Conservation (phyloP, 257 asterid genomes). For the Solanum ossicruentum region DNA sequence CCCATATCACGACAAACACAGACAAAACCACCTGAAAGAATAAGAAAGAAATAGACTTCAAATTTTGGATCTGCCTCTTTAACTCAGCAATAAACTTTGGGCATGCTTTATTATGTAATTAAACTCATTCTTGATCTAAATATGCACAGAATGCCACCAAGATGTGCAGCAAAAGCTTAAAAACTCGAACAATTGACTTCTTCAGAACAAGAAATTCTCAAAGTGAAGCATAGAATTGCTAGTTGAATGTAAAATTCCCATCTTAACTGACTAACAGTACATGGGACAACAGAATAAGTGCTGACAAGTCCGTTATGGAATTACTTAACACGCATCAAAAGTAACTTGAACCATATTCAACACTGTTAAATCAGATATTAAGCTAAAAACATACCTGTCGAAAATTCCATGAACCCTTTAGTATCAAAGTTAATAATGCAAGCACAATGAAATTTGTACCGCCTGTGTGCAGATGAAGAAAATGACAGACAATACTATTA, state of each 20-base stretch:
- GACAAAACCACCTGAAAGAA: conserved; percentile 66
- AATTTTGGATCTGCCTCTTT: not conserved
- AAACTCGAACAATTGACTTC: not conserved
- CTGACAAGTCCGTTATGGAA: not conserved
- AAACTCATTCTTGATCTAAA: not conserved
- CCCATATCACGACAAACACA: conserved; percentile 70
- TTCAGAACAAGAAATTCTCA: not conserved
- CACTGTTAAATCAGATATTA: not conserved
- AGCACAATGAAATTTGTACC: conserved; percentile 84
- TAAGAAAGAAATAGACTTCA: not conserved
- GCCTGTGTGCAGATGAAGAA: conserved; percentile 24
- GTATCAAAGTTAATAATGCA: conserved; percentile 64
- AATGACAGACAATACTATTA: not conserved
- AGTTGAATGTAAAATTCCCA: not conserved
- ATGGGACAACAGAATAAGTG: not conserved
- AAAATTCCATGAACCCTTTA: conserved; percentile 81
- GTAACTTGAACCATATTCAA: not conserved
- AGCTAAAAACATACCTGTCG: conserved; percentile 53
- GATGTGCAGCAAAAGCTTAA: not conserved
- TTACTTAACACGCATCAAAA: not conserved
- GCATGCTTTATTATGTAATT: not conserved
- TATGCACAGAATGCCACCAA: not conserved
- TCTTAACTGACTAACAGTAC: not conserved
- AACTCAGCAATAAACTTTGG: not conserved
- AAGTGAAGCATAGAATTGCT: not conserved